phyloP scores from a whole-genome alignment of 345 rosid species.

The Hypericum perforatum region DNA sequence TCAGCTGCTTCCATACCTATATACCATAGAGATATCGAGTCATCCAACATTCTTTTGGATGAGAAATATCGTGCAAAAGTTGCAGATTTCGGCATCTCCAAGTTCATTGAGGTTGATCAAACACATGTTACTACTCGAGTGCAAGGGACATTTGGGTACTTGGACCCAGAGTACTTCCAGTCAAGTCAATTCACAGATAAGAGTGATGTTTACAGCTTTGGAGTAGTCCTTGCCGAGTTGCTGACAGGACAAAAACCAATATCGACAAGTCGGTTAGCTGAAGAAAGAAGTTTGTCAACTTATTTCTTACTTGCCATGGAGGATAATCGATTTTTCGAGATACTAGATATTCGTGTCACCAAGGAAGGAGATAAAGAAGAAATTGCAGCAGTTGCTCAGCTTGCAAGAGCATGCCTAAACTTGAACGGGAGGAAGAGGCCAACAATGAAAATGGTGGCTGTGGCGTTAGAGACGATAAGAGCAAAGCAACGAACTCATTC shows the following conservation, averaged over 20 bases:
- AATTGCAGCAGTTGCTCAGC: background rate
- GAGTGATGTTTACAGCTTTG: no score
- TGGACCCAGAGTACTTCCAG: conserved; percentile 8
- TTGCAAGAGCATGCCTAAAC: conserved; percentile 1
- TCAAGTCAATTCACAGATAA: no score
- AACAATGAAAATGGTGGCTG: background rate
- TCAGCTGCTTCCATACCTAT: conserved; percentile 3
- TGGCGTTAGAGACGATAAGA: conserved; percentile 4
- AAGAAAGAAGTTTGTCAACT: background rate
- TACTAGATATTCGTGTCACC: conserved; percentile 1
- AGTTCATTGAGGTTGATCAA: background rate
- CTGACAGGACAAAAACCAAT: conserved; percentile 3
- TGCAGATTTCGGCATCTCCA: conserved; percentile 1
- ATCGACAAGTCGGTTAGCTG: background rate
- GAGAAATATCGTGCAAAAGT: conserved; percentile 5
- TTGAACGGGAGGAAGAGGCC: conserved; percentile 5
- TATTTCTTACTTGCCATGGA: conserved; percentile 3
- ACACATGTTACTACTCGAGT: conserved; percentile 5
- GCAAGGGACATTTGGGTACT: conserved; percentile 6
- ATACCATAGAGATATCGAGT: conserved; percentile 6
- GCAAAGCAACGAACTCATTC: background rate
- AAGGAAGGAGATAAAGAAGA: background rate
- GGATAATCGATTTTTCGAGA: background rate
- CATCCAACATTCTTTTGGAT: conserved; percentile 1
- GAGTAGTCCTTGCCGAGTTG: background rate